Base-by-base conservation (phyloP, 257 asterid species). In the Datura wrightii region DNA sequence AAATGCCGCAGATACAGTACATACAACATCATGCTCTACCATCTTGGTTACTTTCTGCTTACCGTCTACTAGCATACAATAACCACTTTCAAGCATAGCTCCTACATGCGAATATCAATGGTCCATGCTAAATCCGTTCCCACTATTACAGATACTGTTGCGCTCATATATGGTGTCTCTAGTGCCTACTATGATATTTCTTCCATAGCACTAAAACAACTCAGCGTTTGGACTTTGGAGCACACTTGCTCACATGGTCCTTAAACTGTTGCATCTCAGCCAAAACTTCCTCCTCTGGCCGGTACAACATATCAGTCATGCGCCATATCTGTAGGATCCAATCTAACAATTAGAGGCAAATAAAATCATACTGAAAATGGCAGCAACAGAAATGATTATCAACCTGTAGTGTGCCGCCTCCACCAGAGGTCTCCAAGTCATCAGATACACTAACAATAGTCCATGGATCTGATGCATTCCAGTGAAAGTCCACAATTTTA, bases 321-420 rank as follows among this genome's bases (percentile, higher is more conserved):
- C 99, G 97, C 99, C 99, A 96, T 87, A 96, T 85, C 99, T 94
- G 93, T 90, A 88, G 74, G 82, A 39, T 86, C 52, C 72, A 50
- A 65, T 65, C 44, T 10, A 62, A 82, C 6, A 4, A 67, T 53
- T 34, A 31, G 85, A 56, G 36, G 16, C 85, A 36, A 46, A 82
- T 62, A 8, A 48, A 48, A 65, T 52, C 15, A 31, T 41, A 63
- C 34, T n/a, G 8, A 54, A 65, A 48, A 82, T 18, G 13, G 6
- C 53, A 37, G 50, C 71, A 82, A 82, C 53, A 8, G 13, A 42
- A 44, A 63, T 24, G 79, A 83, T 66, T 8, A 24, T 53, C 18
- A 76, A 96, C 99, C 97, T 96, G 99, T 86, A 96, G 85, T 36
- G 99, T 96, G 85, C 99, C 99, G 81, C 99, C 99, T 11, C 99